Base-by-base conservation (phyloP, 805 yeast genomes). In the Saccharomycopsis selenospora region DNA sequence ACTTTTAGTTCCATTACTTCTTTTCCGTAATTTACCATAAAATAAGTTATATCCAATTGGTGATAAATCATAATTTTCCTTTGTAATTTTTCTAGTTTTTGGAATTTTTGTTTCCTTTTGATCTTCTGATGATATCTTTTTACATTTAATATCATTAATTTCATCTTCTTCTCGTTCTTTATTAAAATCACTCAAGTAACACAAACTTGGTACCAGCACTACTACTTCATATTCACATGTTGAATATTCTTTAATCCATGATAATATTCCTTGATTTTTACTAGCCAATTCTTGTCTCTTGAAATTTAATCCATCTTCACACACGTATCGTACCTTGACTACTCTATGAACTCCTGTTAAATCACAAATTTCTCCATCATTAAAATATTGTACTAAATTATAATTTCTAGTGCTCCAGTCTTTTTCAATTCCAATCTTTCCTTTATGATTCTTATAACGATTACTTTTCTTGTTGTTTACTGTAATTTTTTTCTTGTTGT, bases 321-420 rank as follows among this genome's bases (percentile, higher is more conserved):
- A 84, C 29, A 69, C 66, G 58, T 76, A 82, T 44, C 72, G 72
- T 3, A 84, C 64, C 48, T 80, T 84, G 3, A 76, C 66, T 3
- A 67, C 58, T 46, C 91, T 69, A 2, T 75, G 75, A 24, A 64
- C 59, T 2, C 69, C 69, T 0, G 85, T 80, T 42, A 79, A 59
- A 56, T 79, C 85, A 62, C 93, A 84, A 2, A 66, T 46, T 18
- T 73, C 73, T 6, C 91, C 93, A 61, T 65, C 48, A 50, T 64
- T 64, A 60, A 80, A 59, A 10, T 42, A 22, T 40, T 52, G 52
- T 10, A 40, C 45, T 18, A 52, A 24, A 41, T 29, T 25, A 8
- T 18, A 38, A 20, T 22, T 22, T 2, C 4, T 20, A 13, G 43
- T 33, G 20, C n/a, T 5, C 38, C 38, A 33, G 38, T 33, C 38